Conservation (phyloP, 805 yeast genomes). For the Starmerella kuoi region DNA sequence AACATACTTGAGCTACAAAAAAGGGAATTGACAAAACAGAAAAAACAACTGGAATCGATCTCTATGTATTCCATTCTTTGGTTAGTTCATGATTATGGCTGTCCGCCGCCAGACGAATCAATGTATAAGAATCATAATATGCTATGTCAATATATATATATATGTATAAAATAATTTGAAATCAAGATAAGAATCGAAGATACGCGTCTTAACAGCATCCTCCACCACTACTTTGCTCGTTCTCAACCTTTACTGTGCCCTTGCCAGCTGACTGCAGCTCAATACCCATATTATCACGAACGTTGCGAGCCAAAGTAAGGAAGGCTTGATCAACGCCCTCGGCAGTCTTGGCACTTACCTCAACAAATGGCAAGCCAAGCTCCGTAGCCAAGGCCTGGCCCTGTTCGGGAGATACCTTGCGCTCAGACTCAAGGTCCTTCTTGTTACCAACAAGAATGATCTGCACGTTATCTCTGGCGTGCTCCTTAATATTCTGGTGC, state of each 20-base stretch:
- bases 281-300: slow-evolving; percentile 60
- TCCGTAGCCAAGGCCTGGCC: slow-evolving; percentile 82
- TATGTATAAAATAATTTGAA: neutral
- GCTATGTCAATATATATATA: too few species aligned
- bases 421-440: slow-evolving; percentile 75
- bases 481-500: slow-evolving; percentile 92
- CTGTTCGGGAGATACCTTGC: slow-evolving; percentile 80
- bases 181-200: neutral
- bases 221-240: slow-evolving; percentile 17
- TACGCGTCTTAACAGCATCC: slow-evolving; percentile 26
- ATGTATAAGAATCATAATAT: too few species aligned
- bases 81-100: too few species aligned
- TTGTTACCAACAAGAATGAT: slow-evolving; percentile 91
- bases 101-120: too few species aligned
- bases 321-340: slow-evolving; percentile 86
- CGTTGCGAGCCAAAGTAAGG: slow-evolving; percentile 73
- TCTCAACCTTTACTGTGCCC: slow-evolving; percentile 26
- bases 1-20: neutral
- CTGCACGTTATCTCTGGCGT: slow-evolving; percentile 93
- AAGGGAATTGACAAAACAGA: too few species aligned
- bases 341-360: slow-evolving; percentile 91
- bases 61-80: too few species aligned
- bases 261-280: slow-evolving; percentile 28
- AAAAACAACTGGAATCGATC: too few species aligned
- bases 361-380: slow-evolving; percentile 81